phyloP scores from a whole-genome alignment of 345 rosid species.

The Sonneratia caseolaris region DNA sequence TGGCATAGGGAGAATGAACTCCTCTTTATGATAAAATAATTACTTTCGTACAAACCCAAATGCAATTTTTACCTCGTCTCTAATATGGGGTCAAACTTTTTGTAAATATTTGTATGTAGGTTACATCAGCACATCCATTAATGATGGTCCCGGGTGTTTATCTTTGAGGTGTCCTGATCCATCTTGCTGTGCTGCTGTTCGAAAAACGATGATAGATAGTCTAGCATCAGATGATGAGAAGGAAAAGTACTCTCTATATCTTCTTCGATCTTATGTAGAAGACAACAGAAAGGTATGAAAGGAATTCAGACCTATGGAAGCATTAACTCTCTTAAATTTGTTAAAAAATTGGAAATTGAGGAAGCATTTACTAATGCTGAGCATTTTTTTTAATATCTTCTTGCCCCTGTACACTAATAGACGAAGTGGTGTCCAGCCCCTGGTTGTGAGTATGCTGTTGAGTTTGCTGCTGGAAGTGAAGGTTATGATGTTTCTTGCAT shows the following conservation, averaged over 20 bases:
- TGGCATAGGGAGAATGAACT: no score
- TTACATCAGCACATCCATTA: conserved; percentile 61
- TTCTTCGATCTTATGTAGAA: conserved; percentile 83
- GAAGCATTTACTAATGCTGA: background rate
- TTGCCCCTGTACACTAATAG: conserved; percentile 20
- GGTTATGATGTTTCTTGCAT: conserved; percentile 69
- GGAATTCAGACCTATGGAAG: conserved; percentile 6
- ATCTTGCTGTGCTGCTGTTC: conserved; percentile 68
- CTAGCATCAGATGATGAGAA: conserved; percentile 57
- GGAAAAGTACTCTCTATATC: conserved; percentile 70
- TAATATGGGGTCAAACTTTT: background rate
- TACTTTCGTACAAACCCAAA: background rate
- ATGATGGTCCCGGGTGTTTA: conserved; percentile 96
- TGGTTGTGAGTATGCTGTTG: conserved; percentile 85
- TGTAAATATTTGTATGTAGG: conserved; percentile 25
- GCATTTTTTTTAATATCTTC: background rate
- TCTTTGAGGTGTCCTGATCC: conserved; percentile 84
- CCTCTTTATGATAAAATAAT: no score
- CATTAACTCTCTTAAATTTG: background rate
- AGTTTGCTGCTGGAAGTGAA: conserved; percentile 67
- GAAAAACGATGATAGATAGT: conserved; percentile 60
- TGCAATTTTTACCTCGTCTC: background rate
- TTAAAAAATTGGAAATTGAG: background rate
- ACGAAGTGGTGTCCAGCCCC: conserved; percentile 99
- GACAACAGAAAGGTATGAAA: conserved; percentile 75